Conservation (phyloP, 352 stramenopile species). For the Globisporangium acanthophoron region DNA sequence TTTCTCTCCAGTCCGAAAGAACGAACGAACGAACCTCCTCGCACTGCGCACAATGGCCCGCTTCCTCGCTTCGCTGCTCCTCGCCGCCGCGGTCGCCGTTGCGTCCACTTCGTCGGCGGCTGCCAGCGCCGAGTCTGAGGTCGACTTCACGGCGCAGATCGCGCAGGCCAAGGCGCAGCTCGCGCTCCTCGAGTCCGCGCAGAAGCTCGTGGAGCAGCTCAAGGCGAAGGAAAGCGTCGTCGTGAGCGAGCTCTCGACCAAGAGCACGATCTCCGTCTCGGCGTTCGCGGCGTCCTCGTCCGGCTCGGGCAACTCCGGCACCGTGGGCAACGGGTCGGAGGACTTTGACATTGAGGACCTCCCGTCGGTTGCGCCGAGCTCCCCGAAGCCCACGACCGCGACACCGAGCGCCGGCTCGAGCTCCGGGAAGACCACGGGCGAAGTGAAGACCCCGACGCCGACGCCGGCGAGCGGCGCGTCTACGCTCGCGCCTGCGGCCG, state of each 20-base stretch:
- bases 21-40: background rate
- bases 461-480: conserved; percentile 5
- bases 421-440: background rate
- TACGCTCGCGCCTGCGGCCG: conserved; percentile 5
- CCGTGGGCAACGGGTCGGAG: conserved; percentile 1
- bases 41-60: background rate
- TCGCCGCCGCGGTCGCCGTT: conserved; percentile 4
- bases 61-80: conserved; percentile 4
- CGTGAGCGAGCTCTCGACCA: conserved; percentile 2
- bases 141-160: conserved; percentile 6
- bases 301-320: conserved; percentile 3
- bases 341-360: conserved; percentile 6
- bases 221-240: background rate
- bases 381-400: conserved; percentile 2
- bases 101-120: conserved; percentile 2
- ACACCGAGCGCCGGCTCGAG: background rate
- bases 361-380: background rate
- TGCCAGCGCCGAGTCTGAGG: background rate
- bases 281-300: conserved; percentile 4
- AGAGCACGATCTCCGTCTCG: conserved; percentile 7
- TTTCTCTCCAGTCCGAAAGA: background rate
- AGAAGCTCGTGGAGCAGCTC: conserved; percentile 1
- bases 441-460: conserved; percentile 1
- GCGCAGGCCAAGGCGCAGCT: conserved; percentile 2
- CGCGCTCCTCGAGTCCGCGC: conserved; percentile 6